Base-by-base conservation (phyloP, 2,329 filamentous ascomycete genomes). In the Cryphonectria nitschkei region DNA sequence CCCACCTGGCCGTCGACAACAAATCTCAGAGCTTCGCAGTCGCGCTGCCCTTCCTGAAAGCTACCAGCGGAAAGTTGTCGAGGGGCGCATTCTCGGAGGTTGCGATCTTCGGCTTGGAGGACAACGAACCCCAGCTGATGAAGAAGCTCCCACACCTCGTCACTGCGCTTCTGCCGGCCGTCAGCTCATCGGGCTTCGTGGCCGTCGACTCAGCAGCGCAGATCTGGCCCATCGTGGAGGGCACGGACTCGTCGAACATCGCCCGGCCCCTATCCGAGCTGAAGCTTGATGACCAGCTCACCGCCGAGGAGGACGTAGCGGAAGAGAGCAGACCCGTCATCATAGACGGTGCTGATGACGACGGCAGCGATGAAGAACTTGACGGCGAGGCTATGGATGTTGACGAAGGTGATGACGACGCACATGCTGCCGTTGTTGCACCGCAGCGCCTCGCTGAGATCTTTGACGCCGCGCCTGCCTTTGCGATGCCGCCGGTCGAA, bases 121-220 rank as follows among this genome's bases (percentile, higher is more conserved):
- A 86, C 22, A 83, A 87, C 11, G 82, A 88, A 68, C 87, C 91
- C 14, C 80, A 93, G 46, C 86, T 89, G 56, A 82, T 89, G 75
- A 83, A 88, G 73, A 83, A 82, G 39, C 86, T 88, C 13, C 83
- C 87, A 3, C 84, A 86, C 70, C 82, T 88, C 32, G 87, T 94
- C 14, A 88, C 92, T 32, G 89, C 91, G 16, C 80, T 97, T 1
- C 82, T 93, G 2, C 86, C 93, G 3, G 86, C 88, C 29, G 83
- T 86, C 16, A 85, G 85, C 29, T 88, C 89, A 1, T 89, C 88
- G 62, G 93, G 94, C 5, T 97, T 93, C 78, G 83, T 96, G 54
- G 82, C 91, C 13, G 81, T 97, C 7, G 94, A 97, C 78, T 86
- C 91, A n/a, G 85, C 88, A 0, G 93, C 93, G 19, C 91, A 93